Conservation (phyloP, 768 basidiomycete genomes). For the Candolleomyces efflorescens region DNA sequence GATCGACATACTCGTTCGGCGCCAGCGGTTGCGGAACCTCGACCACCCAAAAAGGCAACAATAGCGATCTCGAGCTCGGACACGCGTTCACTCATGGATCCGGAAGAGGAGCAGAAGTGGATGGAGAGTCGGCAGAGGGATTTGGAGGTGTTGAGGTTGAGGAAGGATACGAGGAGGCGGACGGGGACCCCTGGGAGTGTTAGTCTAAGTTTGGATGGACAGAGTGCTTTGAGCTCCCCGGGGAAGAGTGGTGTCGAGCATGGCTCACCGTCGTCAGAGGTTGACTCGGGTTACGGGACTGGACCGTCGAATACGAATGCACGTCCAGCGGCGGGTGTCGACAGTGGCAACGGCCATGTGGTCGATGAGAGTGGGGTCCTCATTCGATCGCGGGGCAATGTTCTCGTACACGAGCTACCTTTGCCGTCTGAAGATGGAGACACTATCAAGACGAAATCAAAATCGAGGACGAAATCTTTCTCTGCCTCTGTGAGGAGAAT, state of each 20-base stretch:
- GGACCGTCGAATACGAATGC: background rate
- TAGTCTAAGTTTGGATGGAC: background rate
- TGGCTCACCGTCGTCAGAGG: background rate
- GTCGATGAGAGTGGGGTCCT: too few relatives aligned
- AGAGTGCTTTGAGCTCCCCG: background rate
- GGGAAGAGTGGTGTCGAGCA: too few relatives aligned
- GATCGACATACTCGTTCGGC: too few relatives aligned
- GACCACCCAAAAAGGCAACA: background rate
- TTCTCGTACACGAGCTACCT: too few relatives aligned
- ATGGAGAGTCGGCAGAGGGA: constrained; percentile 26
- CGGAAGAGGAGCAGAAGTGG: constrained; percentile 22
- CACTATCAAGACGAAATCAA: background rate
- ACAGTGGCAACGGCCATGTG: too few relatives aligned
- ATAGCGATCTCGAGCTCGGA: background rate
- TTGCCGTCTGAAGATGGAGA: too few relatives aligned
- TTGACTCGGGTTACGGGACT: background rate
- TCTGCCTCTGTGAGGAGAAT: background rate
- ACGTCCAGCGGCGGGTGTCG: background rate
- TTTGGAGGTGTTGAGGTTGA: constrained; percentile 24
- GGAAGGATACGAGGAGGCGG: constrained; percentile 21
- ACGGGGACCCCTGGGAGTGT: background rate
- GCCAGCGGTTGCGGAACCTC: too few relatives aligned
- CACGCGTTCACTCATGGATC: background rate
- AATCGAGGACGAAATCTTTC: background rate
- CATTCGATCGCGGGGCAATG: too few relatives aligned